Evolutionary conservation across 1,284 basidiomycete genomes (phyloP).

Genomic region (Malassezia vespertilionis): DNA sequence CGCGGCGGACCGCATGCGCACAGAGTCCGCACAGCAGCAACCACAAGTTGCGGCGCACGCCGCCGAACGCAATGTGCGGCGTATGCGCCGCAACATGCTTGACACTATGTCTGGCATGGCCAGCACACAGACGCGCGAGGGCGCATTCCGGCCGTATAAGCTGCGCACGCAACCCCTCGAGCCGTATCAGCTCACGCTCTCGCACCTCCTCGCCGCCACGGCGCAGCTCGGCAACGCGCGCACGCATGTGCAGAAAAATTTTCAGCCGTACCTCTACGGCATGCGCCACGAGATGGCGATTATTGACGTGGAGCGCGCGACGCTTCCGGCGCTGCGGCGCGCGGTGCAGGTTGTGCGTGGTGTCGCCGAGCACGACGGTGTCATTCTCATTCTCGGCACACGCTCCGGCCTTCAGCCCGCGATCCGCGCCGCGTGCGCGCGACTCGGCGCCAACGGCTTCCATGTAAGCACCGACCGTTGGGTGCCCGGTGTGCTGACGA

Average conservation of each 20-base stretch:
- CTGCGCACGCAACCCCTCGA: conserved; percentile 58
- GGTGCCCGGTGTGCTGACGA: conserved; percentile 88
- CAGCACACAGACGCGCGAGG: conserved; percentile 63
- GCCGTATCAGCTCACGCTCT: conserved; percentile 63
- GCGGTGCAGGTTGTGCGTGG: conserved; percentile 77
- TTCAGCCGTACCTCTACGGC: conserved; percentile 87
- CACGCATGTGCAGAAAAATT: conserved; percentile 71
- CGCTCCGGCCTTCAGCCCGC: conserved; percentile 64
- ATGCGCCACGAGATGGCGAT: conserved; percentile 77
- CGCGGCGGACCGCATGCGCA: conserved; percentile 1
- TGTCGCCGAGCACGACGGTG: conserved; percentile 69
- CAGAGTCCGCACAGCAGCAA: background rate
- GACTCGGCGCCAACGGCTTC: conserved; percentile 59
- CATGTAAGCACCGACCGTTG: conserved; percentile 70
- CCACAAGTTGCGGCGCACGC: conserved; percentile 9
- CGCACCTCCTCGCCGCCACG: conserved; percentile 78
- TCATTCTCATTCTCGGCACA: conserved; percentile 81
- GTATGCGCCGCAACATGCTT: conserved; percentile 41
- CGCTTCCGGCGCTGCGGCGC: conserved; percentile 77
- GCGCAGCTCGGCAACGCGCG: conserved; percentile 86
- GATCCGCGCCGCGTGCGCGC: conserved; percentile 67
- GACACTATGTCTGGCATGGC: conserved; percentile 62
- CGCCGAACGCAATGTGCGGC: conserved; percentile 19
- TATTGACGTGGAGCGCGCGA: conserved; percentile 82
- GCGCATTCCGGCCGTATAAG: conserved; percentile 64